phyloP scores from a whole-genome alignment of 2,329 filamentous ascomycete genomes.

The Harringtonia lauricola region DNA sequence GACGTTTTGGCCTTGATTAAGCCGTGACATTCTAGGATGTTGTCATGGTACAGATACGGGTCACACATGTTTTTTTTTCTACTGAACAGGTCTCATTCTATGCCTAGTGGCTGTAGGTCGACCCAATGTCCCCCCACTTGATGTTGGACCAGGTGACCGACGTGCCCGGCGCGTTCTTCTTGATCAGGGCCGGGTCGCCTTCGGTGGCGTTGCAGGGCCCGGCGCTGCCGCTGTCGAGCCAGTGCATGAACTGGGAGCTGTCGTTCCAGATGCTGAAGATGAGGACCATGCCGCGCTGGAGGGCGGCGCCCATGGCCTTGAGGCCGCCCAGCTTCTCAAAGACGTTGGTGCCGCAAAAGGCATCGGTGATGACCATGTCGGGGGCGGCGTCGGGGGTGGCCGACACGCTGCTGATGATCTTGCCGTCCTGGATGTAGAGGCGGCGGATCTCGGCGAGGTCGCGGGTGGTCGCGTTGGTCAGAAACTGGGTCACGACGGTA shows the following conservation, averaged over 20 bases:
- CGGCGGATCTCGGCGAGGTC: slow-evolving; percentile 14
- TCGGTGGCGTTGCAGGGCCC: slow-evolving; percentile 42
- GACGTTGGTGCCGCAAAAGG: slow-evolving; percentile 39
- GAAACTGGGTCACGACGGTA: slow-evolving; percentile 33
- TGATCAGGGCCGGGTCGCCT: slow-evolving; percentile 37
- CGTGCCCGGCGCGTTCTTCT: slow-evolving; percentile 32
- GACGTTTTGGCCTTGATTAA: slow-evolving; percentile 47
- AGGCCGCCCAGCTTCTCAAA: slow-evolving; percentile 34
- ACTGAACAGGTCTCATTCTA: neutral
- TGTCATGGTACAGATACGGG: slow-evolving; percentile 57
- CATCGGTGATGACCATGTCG: slow-evolving; percentile 30
- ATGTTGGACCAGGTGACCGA: slow-evolving; percentile 45
- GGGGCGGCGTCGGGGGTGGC: neutral
- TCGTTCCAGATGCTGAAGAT: slow-evolving; percentile 39
- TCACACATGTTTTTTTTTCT: slow-evolving; percentile 32
- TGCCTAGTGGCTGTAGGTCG: slow-evolving; percentile 27
- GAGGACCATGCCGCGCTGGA: slow-evolving; percentile 32
- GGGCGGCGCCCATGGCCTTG: slow-evolving; percentile 35
- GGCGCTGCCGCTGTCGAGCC: slow-evolving; percentile 33
- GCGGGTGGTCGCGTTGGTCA: slow-evolving; percentile 14
- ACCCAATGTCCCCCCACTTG: slow-evolving; percentile 49
- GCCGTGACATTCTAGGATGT: slow-evolving; percentile 42
- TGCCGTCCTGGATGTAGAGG: slow-evolving; percentile 17
- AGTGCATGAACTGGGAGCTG: slow-evolving; percentile 33
- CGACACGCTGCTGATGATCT: slow-evolving; percentile 6